phyloP scores from a whole-genome alignment of 2,329 filamentous ascomycete species.

The Myriosclerotinia curreyana region DNA sequence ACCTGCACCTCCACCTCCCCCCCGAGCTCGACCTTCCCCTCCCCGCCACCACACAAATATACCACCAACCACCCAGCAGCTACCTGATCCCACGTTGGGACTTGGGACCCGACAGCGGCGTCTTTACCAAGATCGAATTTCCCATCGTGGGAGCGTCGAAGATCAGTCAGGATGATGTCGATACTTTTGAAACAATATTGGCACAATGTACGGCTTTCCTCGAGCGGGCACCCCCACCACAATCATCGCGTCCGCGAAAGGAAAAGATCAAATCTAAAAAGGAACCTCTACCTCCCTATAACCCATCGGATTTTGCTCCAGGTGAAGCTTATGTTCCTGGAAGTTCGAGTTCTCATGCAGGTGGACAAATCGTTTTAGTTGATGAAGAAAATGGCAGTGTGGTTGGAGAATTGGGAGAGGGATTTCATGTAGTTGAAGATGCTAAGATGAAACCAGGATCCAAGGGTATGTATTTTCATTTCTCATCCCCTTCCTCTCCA shows the following conservation, averaged over 20 bases:
- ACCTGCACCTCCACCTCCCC: constrained; percentile 89
- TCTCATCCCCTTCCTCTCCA: not conserved
- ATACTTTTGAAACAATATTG: constrained; percentile 95
- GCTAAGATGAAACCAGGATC: constrained; percentile 75
- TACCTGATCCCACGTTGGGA: constrained; percentile 97
- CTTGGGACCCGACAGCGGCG: constrained; percentile 78
- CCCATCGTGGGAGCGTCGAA: constrained; percentile 67
- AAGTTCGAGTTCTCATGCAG: constrained; percentile 54
- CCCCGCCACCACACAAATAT: constrained; percentile 94
- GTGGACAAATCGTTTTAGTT: constrained; percentile 83
- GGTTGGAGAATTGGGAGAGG: constrained; percentile 83
- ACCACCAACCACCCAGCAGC: constrained; percentile 87
- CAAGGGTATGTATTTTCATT: constrained; percentile 61
- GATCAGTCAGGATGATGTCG: constrained; percentile 83
- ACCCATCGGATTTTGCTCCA: constrained; percentile 75
- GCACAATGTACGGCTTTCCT: constrained; percentile 97
- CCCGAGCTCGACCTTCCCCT: constrained; percentile 91
- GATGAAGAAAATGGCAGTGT: constrained; percentile 97
- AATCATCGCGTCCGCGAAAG: constrained; percentile 28
- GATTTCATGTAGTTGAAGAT: constrained; percentile 77
- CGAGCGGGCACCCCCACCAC: constrained; percentile 67
- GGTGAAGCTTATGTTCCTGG: constrained; percentile 74
- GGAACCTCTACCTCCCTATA: constrained; percentile 57
- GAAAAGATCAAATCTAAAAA: constrained; percentile 36
- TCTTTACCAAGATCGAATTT: constrained; percentile 92